These are phyloP conservation scores for Pulveroboletus sp. DNA, from an alignment of 768 basidiomycete genomes.

Conservation along the genomic window DNA sequence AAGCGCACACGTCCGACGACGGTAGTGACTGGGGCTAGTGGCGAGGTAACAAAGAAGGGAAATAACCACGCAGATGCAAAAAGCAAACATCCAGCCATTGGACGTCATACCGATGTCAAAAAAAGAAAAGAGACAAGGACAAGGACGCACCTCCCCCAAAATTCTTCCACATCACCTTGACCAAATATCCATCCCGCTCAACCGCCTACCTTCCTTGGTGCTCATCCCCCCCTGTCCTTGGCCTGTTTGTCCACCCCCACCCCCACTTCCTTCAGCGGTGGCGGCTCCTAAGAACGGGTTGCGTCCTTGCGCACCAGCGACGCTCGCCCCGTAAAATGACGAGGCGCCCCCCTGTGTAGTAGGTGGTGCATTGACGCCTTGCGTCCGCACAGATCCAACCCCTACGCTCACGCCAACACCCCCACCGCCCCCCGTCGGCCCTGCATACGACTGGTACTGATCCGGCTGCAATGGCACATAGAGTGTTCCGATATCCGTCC, in stretches of 20 bases:
- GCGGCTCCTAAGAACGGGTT: slow-evolving; percentile 34
- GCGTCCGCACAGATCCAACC: slow-evolving; percentile 33
- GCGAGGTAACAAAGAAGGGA: background rate
- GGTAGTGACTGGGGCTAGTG: background rate
- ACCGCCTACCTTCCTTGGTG: slow-evolving; percentile 54
- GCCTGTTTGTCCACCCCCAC: slow-evolving; percentile 23
- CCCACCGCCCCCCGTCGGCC: slow-evolving; percentile 27
- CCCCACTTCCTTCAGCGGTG: slow-evolving; percentile 24
- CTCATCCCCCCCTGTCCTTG: slow-evolving; percentile 30
- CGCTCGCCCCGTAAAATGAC: slow-evolving; percentile 64
- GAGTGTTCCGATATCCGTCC: slow-evolving; percentile 61
- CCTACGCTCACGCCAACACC: slow-evolving; percentile 15
- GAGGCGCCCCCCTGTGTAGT: slow-evolving; percentile 29
- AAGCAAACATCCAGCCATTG: slow-evolving; percentile 8
- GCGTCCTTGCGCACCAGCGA: slow-evolving; percentile 44
- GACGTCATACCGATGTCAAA: slow-evolving; percentile 7
- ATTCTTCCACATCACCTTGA: slow-evolving; percentile 48
- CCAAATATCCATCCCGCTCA: slow-evolving; percentile 71
- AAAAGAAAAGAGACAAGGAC: background rate
- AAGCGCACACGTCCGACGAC: background rate
- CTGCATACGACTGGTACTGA: slow-evolving; percentile 56
- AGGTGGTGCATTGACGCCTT: slow-evolving; percentile 34
- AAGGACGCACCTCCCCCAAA: background rate
- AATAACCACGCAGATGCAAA: background rate
- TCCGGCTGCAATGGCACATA: slow-evolving; percentile 85